Conservation (phyloP, 805 yeast species). For the Cyberlindnera meyerae region DNA sequence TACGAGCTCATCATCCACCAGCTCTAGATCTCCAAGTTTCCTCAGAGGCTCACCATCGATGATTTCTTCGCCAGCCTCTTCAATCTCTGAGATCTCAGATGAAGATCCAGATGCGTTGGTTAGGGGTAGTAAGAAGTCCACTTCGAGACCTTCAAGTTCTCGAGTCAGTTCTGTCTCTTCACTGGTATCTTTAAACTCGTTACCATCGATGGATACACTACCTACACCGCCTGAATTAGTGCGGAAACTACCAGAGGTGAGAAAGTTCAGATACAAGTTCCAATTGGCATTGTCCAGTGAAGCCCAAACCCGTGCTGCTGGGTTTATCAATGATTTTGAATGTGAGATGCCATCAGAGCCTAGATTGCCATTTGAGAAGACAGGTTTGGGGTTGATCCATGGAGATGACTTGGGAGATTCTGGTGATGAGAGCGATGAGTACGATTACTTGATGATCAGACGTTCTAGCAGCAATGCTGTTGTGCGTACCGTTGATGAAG, state of each 20-base stretch:
- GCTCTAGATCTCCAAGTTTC: conserved; percentile 11
- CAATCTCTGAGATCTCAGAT: conserved; percentile 22
- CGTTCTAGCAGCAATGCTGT: too few species aligned
- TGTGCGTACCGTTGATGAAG: neutral
- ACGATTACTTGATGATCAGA: conserved; percentile 10
- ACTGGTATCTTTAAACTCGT: conserved; percentile 4
- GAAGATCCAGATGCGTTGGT: conserved; percentile 13
- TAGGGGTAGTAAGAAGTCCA: neutral
- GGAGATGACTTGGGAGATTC: conserved; percentile 5
- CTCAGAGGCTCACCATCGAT: conserved; percentile 10
- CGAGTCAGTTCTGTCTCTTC: conserved; percentile 7
- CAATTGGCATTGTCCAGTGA: conserved; percentile 42
- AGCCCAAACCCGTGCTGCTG: too few species aligned
- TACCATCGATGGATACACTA: conserved; percentile 23
- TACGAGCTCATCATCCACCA: conserved; percentile 6
- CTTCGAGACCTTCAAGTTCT: too few species aligned
- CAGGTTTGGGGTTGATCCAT: conserved; percentile 1
- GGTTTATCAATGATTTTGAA: neutral
- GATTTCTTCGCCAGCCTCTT: conserved; percentile 17
- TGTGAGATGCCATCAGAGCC: conserved; percentile 9
- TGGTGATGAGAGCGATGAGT: conserved; percentile 17
- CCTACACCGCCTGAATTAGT: conserved; percentile 43
- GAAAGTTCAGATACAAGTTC: conserved; percentile 42
- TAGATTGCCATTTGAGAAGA: conserved; percentile 13
- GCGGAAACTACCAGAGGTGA: conserved; percentile 39